Percentiles rank a stretch among this genome's conserved stretches.
These are phyloP conservation scores for Rhodotorula taiwanensis DNA, from an alignment of 768 basidiomycete species.

Conservation along the genomic window DNA sequence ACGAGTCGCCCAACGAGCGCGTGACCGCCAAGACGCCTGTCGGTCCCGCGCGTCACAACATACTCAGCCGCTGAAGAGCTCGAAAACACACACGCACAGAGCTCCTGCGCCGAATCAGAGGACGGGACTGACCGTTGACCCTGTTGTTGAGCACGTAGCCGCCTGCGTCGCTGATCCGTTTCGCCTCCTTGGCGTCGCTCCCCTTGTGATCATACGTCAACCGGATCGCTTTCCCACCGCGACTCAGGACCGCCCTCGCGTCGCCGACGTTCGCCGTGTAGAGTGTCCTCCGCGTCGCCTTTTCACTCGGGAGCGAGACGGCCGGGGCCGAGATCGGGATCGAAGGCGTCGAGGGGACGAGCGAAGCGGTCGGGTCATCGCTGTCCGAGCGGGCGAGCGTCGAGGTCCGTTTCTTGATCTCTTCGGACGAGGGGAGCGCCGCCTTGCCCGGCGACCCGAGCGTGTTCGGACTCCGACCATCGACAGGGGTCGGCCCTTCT, in stretches of 20 bases:
- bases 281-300: conserved; percentile 52
- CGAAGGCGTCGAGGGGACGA: conserved; percentile 1
- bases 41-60: too few relatives aligned
- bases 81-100: too few relatives aligned
- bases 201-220: conserved; percentile 99
- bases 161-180: conserved; percentile 93
- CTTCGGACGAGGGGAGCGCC: not conserved
- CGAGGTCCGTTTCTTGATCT: too few relatives aligned
- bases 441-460: too few relatives aligned
- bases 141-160: conserved; percentile 98
- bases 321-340: conserved; percentile 28
- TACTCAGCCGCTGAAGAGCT: too few relatives aligned
- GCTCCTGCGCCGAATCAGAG: too few relatives aligned
- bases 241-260: conserved; percentile 86
- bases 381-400: too few relatives aligned
- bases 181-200: conserved; percentile 91
- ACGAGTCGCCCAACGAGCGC: conserved; percentile 86
- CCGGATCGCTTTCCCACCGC: conserved; percentile 80
- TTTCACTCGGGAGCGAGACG: conserved; percentile 11
- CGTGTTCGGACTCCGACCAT: too few relatives aligned
- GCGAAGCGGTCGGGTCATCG: too few relatives aligned
- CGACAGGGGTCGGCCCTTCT: too few relatives aligned
- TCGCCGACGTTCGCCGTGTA: conserved; percentile 97
- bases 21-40: conserved; percentile 78
- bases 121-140: conserved; percentile 65